These are phyloP conservation scores for Spergularia azorica DNA, from an alignment of 179 eudicot genomes.

Conservation along the genomic window DNA sequence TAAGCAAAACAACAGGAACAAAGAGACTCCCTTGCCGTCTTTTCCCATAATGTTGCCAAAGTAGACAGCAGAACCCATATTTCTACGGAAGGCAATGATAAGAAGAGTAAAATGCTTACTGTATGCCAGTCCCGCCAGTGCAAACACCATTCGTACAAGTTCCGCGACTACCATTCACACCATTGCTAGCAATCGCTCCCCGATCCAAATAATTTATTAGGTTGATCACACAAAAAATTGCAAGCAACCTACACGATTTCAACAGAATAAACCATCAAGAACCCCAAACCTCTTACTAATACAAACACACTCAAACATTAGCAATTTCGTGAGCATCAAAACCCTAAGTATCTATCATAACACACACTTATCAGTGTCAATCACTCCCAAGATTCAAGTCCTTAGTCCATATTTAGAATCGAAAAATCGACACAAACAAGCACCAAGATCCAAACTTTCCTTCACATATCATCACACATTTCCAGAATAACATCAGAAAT, in stretches of 20 bases:
- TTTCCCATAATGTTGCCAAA: no score
- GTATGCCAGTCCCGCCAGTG: slow-evolving; percentile 88
- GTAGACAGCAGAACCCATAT: background rate
- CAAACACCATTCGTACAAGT: slow-evolving; percentile 67
- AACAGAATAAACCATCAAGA: background rate
- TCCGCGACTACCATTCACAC: slow-evolving; percentile 74
- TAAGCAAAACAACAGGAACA: background rate
- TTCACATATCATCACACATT: background rate
- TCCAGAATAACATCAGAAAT: background rate
- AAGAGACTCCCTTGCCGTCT: no score
- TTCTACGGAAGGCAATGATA: background rate
- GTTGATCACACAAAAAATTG: slow-evolving; percentile 79
- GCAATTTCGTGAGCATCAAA: background rate
- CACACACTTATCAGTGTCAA: background rate
- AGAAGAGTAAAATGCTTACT: slow-evolving; percentile 48
- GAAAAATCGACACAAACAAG: slow-evolving; percentile 3
- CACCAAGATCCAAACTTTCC: slow-evolving; percentile 5
- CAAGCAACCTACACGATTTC: slow-evolving; percentile 65
- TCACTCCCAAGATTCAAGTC: background rate
- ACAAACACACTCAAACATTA: background rate
- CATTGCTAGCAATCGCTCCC: slow-evolving; percentile 96
- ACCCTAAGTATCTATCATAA: background rate
- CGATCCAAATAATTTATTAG: slow-evolving; percentile 88
- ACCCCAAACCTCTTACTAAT: background rate
- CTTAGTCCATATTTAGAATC: background rate